Evolutionary conservation across 2,329 filamentous ascomycete genomes (phyloP).

Genomic region (Microsporum audouinii): DNA sequence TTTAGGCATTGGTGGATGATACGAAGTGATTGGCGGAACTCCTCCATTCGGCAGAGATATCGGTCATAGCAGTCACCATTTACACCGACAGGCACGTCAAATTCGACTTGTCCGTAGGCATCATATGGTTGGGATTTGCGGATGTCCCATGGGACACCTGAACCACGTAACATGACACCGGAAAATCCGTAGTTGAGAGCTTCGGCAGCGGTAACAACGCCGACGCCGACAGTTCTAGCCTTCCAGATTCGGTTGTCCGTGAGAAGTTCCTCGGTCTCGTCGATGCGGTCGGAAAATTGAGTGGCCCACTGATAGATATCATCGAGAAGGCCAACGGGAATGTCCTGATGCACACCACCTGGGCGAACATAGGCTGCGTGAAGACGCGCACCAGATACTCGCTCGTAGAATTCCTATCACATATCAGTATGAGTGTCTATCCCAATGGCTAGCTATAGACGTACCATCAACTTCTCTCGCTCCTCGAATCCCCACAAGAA

Average conservation of each 20-base stretch:
- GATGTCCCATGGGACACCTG: constrained; percentile 89
- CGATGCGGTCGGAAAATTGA: constrained; percentile 94
- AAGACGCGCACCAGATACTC: constrained; percentile 92
- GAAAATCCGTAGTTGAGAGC: constrained; percentile 96
- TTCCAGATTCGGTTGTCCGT: constrained; percentile 99
- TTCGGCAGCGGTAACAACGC: constrained; percentile 80
- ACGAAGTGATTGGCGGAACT: constrained; percentile 94
- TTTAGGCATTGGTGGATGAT: constrained; percentile 99
- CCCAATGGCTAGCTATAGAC: constrained; percentile 20
- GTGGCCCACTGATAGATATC: constrained; percentile 99
- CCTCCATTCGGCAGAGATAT: constrained; percentile 98
- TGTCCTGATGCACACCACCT: constrained; percentile 90
- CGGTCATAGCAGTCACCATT: constrained; percentile 99
- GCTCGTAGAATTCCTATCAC: constrained; percentile 92
- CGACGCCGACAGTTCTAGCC: constrained; percentile 77
- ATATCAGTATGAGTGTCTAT: not conserved
- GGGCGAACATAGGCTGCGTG: constrained; percentile 95
- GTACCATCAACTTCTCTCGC: constrained; percentile 98
- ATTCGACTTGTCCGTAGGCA: constrained; percentile 94
- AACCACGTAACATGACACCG: constrained; percentile 95
- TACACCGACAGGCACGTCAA: constrained; percentile 89
- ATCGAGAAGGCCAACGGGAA: constrained; percentile 85
- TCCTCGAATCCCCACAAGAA: constrained; percentile 99
- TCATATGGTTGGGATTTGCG: constrained; percentile 97
- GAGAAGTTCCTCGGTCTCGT: constrained; percentile 96